Percentiles rank a stretch among this genome's conserved stretches.
phyloP scores from a whole-genome alignment of 2,329 filamentous ascomycete species.

The Fusarium fracticaudum region DNA sequence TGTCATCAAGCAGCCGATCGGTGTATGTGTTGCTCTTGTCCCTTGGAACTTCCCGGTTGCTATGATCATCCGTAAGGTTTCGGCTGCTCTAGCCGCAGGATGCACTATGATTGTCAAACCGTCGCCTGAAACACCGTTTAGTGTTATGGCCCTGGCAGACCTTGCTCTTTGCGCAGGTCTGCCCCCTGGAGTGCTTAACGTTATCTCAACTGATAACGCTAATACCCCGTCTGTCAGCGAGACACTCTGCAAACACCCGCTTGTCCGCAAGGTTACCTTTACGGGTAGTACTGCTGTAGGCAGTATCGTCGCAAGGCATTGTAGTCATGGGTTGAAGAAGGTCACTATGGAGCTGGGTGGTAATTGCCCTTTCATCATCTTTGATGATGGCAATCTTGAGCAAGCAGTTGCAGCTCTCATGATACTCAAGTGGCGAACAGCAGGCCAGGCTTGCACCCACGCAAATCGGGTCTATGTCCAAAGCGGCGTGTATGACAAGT shows the following conservation, averaged over 20 bases:
- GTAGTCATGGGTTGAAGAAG: conserved; percentile 72
- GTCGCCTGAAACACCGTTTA: conserved; percentile 78
- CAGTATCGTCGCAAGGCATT: conserved; percentile 68
- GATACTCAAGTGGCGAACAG: conserved; percentile 69
- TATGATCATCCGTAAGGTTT: conserved; percentile 59
- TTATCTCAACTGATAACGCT: conserved; percentile 47
- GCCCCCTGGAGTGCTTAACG: conserved; percentile 73
- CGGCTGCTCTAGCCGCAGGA: conserved; percentile 72
- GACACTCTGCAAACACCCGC: conserved; percentile 55
- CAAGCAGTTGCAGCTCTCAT: not conserved
- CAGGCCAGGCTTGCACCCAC: conserved; percentile 76
- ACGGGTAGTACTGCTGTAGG: conserved; percentile 78
- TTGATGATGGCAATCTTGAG: conserved; percentile 68
- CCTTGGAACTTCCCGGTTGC: conserved; percentile 69
- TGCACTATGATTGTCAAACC: conserved; percentile 81
- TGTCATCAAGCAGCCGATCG: conserved; percentile 68
- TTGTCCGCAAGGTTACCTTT: conserved; percentile 75
- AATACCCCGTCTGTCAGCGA: conserved; percentile 57
- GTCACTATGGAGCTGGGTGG: conserved; percentile 75
- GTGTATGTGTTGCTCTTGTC: conserved; percentile 48
- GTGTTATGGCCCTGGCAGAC: conserved; percentile 73
- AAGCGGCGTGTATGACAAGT: conserved; percentile 62
- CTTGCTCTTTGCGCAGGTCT: conserved; percentile 77
- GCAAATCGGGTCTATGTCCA: conserved; percentile 69
- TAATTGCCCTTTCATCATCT: conserved; percentile 73